Conservation (phyloP, 345 rosid species). For the Hibiscus mutabilis region DNA sequence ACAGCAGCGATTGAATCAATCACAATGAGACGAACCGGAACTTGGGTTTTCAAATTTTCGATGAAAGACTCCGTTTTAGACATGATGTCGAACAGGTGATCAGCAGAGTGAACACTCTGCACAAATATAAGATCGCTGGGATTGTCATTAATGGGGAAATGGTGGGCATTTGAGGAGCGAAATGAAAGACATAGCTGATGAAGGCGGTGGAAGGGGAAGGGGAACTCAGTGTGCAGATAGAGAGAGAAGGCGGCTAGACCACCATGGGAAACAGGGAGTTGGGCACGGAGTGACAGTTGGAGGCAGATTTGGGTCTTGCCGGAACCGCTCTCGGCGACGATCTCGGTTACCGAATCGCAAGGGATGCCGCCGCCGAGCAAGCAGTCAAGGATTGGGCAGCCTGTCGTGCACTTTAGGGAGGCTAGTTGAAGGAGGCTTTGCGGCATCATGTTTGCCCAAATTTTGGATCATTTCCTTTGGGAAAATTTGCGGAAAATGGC, state of each 20-base stretch:
- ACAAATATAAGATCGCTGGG: constrained; percentile 56
- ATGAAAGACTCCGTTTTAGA: constrained; percentile 48
- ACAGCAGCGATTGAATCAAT: constrained; percentile 84
- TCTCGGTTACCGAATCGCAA: constrained; percentile 69
- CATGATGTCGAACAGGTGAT: constrained; percentile 71
- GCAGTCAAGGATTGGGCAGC: constrained; percentile 55
- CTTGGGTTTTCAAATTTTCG: constrained; percentile 23
- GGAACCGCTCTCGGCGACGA: constrained; percentile 77
- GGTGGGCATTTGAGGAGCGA: constrained; percentile 25
- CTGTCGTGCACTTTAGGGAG: constrained; percentile 49
- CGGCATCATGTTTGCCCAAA: constrained; percentile 27
- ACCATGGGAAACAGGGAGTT: constrained; percentile 67
- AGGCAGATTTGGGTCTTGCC: constrained; percentile 91
- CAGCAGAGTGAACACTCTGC: constrained; percentile 50
- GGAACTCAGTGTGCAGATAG: constrained; percentile 69
- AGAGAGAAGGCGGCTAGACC: constrained; percentile 72
- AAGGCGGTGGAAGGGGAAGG: constrained; percentile 76
- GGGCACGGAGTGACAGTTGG: constrained; percentile 64
- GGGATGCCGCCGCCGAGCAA: constrained; percentile 71
- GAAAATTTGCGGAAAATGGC: neutral
- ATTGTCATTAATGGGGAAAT: constrained; percentile 24
- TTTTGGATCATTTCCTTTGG: neutral
- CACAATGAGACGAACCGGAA: constrained; percentile 67
- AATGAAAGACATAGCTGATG: constrained; percentile 45
- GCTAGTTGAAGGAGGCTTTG: constrained; percentile 28